A percentile compares a stretch with the other conserved stretches of the same genome.
Evolutionary conservation across 2,329 filamentous ascomycete species (phyloP).

Genomic region (Dactylellina leptospora): DNA sequence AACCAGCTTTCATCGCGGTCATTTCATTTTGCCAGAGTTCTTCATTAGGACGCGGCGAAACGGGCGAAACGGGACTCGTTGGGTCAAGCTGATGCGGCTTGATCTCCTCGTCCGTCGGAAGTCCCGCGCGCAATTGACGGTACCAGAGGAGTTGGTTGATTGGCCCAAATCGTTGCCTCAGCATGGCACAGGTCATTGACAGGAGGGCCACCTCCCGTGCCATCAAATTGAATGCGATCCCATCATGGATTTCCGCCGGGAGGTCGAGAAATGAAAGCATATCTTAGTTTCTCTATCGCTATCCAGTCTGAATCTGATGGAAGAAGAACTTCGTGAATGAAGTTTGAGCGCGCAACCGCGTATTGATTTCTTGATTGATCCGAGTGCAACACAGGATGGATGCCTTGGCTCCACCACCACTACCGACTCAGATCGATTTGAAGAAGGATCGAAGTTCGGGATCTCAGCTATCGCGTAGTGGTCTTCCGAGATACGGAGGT

Average conservation of each 20-base stretch:
- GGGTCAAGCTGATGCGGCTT: not conserved
- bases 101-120: not conserved
- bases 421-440: no score
- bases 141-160: not conserved
- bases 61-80: not conserved
- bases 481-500: no score
- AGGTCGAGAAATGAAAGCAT: conserved; percentile 1
- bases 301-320: no score
- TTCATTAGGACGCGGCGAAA: not conserved
- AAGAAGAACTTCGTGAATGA: not conserved
- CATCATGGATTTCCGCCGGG: not conserved
- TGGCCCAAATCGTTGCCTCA: not conserved
- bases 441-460: no score
- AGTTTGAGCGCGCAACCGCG: not conserved
- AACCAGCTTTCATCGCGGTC: not conserved
- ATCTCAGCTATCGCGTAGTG: no score
- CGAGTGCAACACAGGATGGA: no score
- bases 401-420: no score
- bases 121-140: not conserved
- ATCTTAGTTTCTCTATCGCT: not conserved
- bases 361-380: not conserved
- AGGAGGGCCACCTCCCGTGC: not conserved
- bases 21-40: not conserved
- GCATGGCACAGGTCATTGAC: not conserved
- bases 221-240: not conserved